Evolutionary conservation across 192 early-diverging fungal species (phyloP).

Genomic region (Podila verticillata): DNA sequence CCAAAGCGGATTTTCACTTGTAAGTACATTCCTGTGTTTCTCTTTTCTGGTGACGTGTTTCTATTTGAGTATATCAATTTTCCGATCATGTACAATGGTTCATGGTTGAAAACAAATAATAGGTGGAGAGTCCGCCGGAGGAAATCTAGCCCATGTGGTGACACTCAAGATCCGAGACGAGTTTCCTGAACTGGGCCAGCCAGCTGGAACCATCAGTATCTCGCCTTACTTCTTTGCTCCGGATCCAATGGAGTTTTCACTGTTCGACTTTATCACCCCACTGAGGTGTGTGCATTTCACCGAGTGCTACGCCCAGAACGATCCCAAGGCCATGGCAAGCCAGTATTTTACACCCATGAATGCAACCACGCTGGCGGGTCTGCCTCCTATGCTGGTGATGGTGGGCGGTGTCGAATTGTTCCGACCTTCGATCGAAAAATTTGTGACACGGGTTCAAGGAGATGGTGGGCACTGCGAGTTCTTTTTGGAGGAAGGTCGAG

Average conservation of each 20-base stretch:
- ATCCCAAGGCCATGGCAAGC: background rate
- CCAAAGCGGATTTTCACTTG: background rate
- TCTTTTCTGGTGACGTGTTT: background rate
- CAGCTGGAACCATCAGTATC: background rate
- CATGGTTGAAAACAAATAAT: too few species aligned
- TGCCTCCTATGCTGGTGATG: conserved; percentile 4
- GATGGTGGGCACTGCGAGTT: background rate
- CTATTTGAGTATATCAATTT: background rate
- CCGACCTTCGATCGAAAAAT: conserved; percentile 3
- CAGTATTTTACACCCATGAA: background rate
- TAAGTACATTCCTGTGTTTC: background rate
- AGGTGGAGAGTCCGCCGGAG: conserved; percentile 7
- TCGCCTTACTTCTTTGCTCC: background rate
- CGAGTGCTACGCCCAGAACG: background rate
- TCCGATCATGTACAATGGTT: background rate
- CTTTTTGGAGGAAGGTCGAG: background rate
- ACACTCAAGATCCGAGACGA: conserved; percentile 4
- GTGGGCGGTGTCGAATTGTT: conserved; percentile 3
- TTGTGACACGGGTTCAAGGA: background rate
- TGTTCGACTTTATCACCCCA: background rate
- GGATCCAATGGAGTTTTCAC: background rate
- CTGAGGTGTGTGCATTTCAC: background rate
- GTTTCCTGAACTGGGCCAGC: background rate
- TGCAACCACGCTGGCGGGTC: background rate
- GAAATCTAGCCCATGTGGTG: background rate